Percentiles rank a stretch among this genome's conserved stretches.
Evolutionary conservation across 2,329 filamentous ascomycete species (phyloP).

Genomic region (Aspergillus glaucus): DNA sequence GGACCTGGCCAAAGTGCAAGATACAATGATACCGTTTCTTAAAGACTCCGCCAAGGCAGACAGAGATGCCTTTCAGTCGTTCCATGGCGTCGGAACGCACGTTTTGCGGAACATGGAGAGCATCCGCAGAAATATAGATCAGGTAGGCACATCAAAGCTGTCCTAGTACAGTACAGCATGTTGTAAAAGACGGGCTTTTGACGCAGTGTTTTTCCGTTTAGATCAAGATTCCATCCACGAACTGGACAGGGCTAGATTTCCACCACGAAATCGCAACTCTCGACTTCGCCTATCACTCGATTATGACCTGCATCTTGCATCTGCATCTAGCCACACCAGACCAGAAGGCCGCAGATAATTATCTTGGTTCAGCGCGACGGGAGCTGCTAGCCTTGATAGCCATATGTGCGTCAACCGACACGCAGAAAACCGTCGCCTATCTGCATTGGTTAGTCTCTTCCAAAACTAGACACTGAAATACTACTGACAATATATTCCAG

Average conservation of each 20-base stretch:
- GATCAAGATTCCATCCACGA: constrained; percentile 8
- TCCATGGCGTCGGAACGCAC: not conserved
- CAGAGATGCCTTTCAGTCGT: not conserved
- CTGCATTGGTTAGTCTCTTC: constrained; percentile 11
- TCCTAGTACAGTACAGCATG: too few species aligned
- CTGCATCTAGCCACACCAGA: constrained; percentile 5
- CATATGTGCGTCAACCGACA: constrained; percentile 13
- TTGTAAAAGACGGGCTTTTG: too few species aligned
- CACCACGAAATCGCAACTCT: constrained; percentile 14
- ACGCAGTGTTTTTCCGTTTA: too few species aligned
- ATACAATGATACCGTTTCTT: constrained; percentile 9
- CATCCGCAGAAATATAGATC: constrained; percentile 8
- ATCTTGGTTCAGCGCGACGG: constrained; percentile 15
- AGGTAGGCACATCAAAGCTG: constrained; percentile 1
- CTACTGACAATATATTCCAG: constrained; percentile 1
- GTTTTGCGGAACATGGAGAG: constrained; percentile 9
- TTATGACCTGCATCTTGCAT: constrained; percentile 15
- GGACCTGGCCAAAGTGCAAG: constrained; percentile 14
- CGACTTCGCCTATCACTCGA: constrained; percentile 15
- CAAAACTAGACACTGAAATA: not conserved
- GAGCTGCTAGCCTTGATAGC: constrained; percentile 12
- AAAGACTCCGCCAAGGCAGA: not conserved
- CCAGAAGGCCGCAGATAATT: constrained; percentile 2
- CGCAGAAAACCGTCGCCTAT: constrained; percentile 10
- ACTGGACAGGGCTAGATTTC: constrained; percentile 14